A percentile compares a stretch with the other conserved stretches of the same genome.
Conservation (phyloP, 306 rosid species). For the Hippophae rhamnoides region DNA sequence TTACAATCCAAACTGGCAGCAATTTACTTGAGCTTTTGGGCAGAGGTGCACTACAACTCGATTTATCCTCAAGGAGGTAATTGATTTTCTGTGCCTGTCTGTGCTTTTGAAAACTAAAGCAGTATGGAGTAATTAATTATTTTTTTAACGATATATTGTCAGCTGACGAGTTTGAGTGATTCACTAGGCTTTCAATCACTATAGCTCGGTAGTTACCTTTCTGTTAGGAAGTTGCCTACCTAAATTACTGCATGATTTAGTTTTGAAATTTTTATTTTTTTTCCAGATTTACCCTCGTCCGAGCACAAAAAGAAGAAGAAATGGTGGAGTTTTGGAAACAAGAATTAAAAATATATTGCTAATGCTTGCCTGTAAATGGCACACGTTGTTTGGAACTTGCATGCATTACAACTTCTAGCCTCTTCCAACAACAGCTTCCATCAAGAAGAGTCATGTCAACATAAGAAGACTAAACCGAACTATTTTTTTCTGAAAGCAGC, state of each 20-base stretch:
- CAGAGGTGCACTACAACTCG: constrained; percentile 96
- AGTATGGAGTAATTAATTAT: no score
- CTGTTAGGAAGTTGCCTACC: neutral
- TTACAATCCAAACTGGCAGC: constrained; percentile 31
- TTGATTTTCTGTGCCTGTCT: constrained; percentile 9
- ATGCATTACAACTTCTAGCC: no score
- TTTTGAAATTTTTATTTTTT: constrained; percentile 4
- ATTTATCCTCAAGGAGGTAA: constrained; percentile 81
- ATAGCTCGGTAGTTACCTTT: no score
- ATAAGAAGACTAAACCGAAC: no score
- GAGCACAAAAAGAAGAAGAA: constrained; percentile 64
- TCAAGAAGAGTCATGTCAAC: no score
- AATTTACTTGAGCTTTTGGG: constrained; percentile 89
- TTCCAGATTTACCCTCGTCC: constrained; percentile 46
- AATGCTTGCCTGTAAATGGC: no score
- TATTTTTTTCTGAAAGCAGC: no score
- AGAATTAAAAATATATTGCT: constrained; percentile 25
- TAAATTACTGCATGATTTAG: constrained; percentile 1
- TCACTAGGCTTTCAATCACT: no score
- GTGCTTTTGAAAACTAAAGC: neutral
- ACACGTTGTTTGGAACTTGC: no score
- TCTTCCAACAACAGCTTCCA: no score
- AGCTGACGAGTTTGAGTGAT: no score
- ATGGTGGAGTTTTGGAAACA: constrained; percentile 75
- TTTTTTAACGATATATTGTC: no score